phyloP scores from a whole-genome alignment of 768 basidiomycete species.

The Leccinum truebloodii region DNA sequence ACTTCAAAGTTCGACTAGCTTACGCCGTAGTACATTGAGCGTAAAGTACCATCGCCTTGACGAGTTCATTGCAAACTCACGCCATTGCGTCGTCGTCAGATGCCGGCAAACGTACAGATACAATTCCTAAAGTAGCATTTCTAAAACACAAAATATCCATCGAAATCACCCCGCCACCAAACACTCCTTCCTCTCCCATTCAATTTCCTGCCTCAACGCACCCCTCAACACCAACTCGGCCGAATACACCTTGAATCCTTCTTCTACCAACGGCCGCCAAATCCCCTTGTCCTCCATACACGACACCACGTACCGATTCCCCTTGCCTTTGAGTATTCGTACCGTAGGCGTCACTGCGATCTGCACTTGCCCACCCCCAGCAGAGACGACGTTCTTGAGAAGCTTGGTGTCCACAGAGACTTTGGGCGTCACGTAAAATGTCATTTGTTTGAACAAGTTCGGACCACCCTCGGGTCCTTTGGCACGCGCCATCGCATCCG shows the following conservation, averaged over 20 bases:
- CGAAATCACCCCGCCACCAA: slow-evolving; percentile 15
- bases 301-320: slow-evolving; percentile 62
- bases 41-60: too few species aligned
- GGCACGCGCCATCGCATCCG: slow-evolving; percentile 60
- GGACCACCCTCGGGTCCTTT: slow-evolving; percentile 42
- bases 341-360: slow-evolving; percentile 49
- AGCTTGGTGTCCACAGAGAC: slow-evolving; percentile 59
- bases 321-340: slow-evolving; percentile 52
- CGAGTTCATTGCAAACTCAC: too few species aligned
- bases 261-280: slow-evolving; percentile 62
- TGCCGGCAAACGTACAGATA: background rate
- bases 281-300: slow-evolving; percentile 60
- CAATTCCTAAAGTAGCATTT: background rate
- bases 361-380: slow-evolving; percentile 73
- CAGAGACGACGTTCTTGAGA: slow-evolving; percentile 66
- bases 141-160: background rate
- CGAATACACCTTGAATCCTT: slow-evolving; percentile 59
- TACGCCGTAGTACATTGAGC: too few species aligned
- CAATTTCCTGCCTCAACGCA: slow-evolving; percentile 64
- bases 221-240: slow-evolving; percentile 67
- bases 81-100: background rate
- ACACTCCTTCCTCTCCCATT: slow-evolving; percentile 51
- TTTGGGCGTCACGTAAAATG: slow-evolving; percentile 74
- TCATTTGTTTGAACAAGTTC: slow-evolving; percentile 61
- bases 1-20: too few species aligned